Conservation (phyloP, 129 eudicot species). For the Helianthus tuberosus region DNA sequence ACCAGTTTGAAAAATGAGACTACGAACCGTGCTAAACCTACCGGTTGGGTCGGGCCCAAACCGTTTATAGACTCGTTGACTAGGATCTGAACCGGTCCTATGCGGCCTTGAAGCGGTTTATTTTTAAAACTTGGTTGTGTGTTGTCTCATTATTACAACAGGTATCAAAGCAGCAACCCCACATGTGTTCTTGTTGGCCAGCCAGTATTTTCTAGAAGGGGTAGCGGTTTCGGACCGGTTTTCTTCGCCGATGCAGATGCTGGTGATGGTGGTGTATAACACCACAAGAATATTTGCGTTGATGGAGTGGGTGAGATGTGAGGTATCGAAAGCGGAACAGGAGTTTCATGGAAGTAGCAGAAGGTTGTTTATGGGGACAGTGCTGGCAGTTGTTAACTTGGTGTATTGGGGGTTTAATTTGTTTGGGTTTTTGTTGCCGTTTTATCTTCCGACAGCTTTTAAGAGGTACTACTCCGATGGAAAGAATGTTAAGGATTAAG, state of each 20-base stretch:
- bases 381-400: slow-evolving; percentile 61
- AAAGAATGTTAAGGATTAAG: slow-evolving; percentile 20
- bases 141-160: no score
- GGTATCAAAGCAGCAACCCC: slow-evolving; percentile 72
- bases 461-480: slow-evolving; percentile 47
- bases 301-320: slow-evolving; percentile 67
- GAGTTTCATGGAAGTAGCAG: slow-evolving; percentile 26
- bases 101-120: no score
- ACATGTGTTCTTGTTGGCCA: slow-evolving; percentile 61
- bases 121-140: no score
- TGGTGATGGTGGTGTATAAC: slow-evolving; percentile 74
- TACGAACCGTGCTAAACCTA: no score
- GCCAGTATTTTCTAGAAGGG: slow-evolving; percentile 82
- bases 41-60: no score
- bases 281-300: slow-evolving; percentile 55
- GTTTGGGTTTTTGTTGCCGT: slow-evolving; percentile 82
- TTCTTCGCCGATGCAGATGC: slow-evolving; percentile 62
- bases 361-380: slow-evolving; percentile 64
- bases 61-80: no score
- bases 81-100: no score
- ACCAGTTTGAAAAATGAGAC: no score
- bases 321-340: slow-evolving; percentile 43
- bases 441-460: slow-evolving; percentile 69
- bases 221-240: slow-evolving; percentile 52
- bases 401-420: slow-evolving; percentile 73